phyloP scores from a whole-genome alignment of 768 basidiomycete species.

The Tylopilus subfusipes region DNA sequence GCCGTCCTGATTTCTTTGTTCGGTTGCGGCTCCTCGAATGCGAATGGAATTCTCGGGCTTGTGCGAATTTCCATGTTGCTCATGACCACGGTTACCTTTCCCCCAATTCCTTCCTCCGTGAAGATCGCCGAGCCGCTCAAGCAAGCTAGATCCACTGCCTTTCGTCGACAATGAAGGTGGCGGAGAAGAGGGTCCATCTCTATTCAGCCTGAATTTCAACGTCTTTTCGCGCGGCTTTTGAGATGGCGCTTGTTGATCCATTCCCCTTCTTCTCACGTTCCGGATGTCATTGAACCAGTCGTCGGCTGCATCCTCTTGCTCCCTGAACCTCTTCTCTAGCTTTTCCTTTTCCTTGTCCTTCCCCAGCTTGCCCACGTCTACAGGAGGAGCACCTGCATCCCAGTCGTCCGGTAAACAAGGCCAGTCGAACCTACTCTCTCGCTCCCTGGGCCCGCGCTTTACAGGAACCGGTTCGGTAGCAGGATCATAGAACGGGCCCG shows the following conservation, averaged over 20 bases:
- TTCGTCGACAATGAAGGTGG: constrained; percentile 14
- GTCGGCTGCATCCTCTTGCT: constrained; percentile 53
- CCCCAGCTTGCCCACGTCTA: constrained; percentile 64
- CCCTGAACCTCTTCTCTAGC: constrained; percentile 49
- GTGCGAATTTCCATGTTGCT: constrained; percentile 3
- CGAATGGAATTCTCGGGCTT: constrained; percentile 14
- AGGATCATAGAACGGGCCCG: constrained; percentile 64
- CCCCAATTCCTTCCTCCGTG: constrained; percentile 4
- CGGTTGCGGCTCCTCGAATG: constrained; percentile 32
- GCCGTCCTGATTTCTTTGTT: constrained; percentile 13
- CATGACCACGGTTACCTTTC: constrained; percentile 3
- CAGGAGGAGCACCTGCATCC: constrained; percentile 46
- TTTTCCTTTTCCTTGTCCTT: constrained; percentile 57
- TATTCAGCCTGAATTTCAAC: constrained; percentile 37
- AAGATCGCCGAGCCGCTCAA: constrained; percentile 33
- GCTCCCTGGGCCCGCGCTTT: constrained; percentile 40
- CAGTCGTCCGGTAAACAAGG: constrained; percentile 39
- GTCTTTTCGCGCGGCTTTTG: constrained; percentile 27
- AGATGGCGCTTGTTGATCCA: constrained; percentile 11
- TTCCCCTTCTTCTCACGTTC: constrained; percentile 30
- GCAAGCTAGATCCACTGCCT: constrained; percentile 28
- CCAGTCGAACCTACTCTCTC: constrained; percentile 23
- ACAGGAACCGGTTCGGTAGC: constrained; percentile 30
- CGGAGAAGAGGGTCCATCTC: constrained; percentile 23
- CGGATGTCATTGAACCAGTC: constrained; percentile 61